Percentiles rank a stretch among this genome's conserved stretches.
These are phyloP conservation scores for Calonectria pseudoreteaudii DNA, from an alignment of 2,329 filamentous ascomycete species.

Conservation along the genomic window DNA sequence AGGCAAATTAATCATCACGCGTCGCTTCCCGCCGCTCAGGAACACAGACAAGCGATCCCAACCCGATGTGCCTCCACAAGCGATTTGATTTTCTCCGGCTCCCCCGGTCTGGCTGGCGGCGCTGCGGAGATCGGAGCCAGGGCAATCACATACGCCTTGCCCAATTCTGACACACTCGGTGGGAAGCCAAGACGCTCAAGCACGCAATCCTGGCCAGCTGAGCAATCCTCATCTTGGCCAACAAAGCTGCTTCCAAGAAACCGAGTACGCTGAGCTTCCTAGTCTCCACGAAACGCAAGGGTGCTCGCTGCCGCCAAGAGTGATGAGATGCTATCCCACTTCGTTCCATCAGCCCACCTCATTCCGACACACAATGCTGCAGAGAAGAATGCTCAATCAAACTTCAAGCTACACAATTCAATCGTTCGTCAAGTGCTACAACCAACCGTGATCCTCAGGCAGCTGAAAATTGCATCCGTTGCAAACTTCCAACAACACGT, in stretches of 20 bases:
- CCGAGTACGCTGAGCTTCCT: background rate
- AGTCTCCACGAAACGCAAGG: slow-evolving; percentile 7
- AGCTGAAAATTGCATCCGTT: background rate
- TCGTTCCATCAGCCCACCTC: background rate
- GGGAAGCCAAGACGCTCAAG: background rate
- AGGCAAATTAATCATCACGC: background rate
- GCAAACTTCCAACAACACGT: background rate
- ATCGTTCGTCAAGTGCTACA: background rate
- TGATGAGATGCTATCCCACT: background rate
- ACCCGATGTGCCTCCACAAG: background rate
- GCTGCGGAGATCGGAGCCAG: slow-evolving; percentile 21
- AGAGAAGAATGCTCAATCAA: background rate
- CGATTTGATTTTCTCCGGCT: background rate
- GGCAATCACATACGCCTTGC: background rate
- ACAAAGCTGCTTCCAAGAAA: slow-evolving; percentile 14
- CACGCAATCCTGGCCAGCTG: background rate
- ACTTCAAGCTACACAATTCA: background rate
- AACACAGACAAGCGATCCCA: background rate
- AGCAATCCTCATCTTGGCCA: slow-evolving; percentile 10
- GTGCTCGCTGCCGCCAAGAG: background rate
- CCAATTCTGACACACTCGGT: slow-evolving; percentile 7
- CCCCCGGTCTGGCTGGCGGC: background rate
- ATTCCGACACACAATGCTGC: background rate
- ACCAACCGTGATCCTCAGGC: background rate
- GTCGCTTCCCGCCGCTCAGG: background rate